phyloP scores from a whole-genome alignment of 2,329 filamentous ascomycete species.

The Cytospora schulzeri region DNA sequence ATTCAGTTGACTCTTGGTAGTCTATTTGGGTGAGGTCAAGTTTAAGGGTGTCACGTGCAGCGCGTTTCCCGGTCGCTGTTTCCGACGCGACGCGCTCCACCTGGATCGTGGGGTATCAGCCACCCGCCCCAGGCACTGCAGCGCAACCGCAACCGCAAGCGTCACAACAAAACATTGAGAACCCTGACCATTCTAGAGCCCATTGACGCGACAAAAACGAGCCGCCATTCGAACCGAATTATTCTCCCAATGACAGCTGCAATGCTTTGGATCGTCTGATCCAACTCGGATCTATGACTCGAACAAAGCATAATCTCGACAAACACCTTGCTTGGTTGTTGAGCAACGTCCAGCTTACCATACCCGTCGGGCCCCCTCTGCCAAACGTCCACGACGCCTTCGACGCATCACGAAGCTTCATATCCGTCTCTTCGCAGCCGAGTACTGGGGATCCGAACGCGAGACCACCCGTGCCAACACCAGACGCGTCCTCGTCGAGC shows the following conservation, averaged over 20 bases:
- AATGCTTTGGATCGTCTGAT: conserved; percentile 38
- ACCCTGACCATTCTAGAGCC: background rate
- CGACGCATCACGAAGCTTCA: conserved; percentile 33
- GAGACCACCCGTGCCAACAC: conserved; percentile 2
- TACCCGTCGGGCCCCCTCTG: conserved; percentile 42
- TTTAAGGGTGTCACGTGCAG: conserved; percentile 17
- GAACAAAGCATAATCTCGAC: conserved; percentile 54
- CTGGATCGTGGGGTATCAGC: conserved; percentile 9
- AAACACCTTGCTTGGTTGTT: conserved; percentile 62
- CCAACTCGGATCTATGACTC: conserved; percentile 59
- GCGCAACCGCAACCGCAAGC: background rate
- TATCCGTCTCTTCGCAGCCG: conserved; percentile 25
- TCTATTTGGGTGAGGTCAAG: background rate
- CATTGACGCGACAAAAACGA: background rate
- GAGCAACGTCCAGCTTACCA: conserved; percentile 47
- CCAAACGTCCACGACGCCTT: conserved; percentile 36
- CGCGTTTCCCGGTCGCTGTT: conserved; percentile 14
- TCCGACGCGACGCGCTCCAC: conserved; percentile 23
- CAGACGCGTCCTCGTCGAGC: conserved; percentile 10
- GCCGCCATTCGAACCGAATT: background rate
- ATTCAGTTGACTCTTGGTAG: too few species aligned
- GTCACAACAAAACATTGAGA: background rate
- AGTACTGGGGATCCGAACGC: conserved; percentile 15
- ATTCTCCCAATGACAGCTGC: conserved; percentile 18
- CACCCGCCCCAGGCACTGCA: too few species aligned